These are phyloP conservation scores for Saturnispora serradocipensis DNA, from an alignment of 805 yeast genomes.

Conservation along the genomic window DNA sequence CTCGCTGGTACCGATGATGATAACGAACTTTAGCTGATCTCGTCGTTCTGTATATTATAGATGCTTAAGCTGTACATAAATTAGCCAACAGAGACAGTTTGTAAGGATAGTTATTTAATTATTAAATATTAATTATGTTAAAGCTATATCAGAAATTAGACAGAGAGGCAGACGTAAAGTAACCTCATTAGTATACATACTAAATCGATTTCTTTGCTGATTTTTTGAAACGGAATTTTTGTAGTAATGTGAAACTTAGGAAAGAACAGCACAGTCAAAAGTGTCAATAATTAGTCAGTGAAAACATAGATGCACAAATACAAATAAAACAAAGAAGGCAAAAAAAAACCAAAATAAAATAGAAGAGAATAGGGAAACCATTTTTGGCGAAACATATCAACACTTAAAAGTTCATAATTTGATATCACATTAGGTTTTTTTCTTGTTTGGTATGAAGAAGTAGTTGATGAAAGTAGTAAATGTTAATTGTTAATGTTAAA, in stretches of 20 bases:
- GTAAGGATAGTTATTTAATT: neutral
- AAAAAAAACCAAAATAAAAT: conserved; percentile 5
- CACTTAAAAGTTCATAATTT: neutral
- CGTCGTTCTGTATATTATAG: neutral
- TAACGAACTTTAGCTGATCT: conserved; percentile 15
- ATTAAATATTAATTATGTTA: neutral
- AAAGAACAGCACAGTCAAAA: neutral
- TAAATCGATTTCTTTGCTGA: neutral
- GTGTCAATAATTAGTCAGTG: neutral
- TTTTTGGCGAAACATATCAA: neutral
- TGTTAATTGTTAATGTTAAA: neutral
- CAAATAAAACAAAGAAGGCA: neutral
- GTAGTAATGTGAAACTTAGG: neutral
- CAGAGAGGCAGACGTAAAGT: neutral
- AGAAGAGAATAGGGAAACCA: conserved; percentile 2
- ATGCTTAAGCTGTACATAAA: neutral
- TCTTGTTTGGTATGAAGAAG: neutral
- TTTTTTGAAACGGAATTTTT: neutral
- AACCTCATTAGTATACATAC: neutral
- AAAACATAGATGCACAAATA: neutral
- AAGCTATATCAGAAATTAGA: neutral
- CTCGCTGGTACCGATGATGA: conserved; percentile 46
- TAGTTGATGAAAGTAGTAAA: neutral
- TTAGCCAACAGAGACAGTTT: neutral
- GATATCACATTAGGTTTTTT: neutral